Base-by-base conservation (phyloP, 1,284 basidiomycete genomes). In the Crepidotus sp. region DNA sequence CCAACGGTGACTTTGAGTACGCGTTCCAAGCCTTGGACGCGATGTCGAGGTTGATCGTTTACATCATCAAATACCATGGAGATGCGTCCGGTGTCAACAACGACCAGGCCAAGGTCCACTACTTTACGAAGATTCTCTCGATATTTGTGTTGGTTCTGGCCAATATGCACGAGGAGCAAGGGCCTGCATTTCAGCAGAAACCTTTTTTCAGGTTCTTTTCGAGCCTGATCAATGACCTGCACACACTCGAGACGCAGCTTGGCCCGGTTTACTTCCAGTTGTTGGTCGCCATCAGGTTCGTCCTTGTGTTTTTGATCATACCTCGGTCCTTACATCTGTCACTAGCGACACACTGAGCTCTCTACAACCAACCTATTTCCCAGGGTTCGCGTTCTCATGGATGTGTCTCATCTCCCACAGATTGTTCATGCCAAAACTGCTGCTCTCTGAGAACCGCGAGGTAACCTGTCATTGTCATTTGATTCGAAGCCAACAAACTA, bases 201-300 rank as follows among this genome's bases (percentile, higher is more conserved):
- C 95, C 96, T 2, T 98, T 98, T 74, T 95, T 95, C 70, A 80
- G 96, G 46, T 95, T 98, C 70, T 98, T 98, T 70, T 98, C 93
- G 11, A 96, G 90, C 61, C 75, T 98, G 52, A 72, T 98, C 59
- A 93, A 89, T 56, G 96, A 98, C 61, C 66, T 98, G 34, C 82
- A 91, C 54, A 65, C 79, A 13, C 83, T 97, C 54, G 92, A 96
- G 64, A 69, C 74, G 15, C 82, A 81, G 57, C 73, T 98, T 10
- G 90, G 88, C 2, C 69, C 80, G 9, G 90, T 90, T 0, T 98
- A 98, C 61, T 82, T 88, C 68, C 90, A 89, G 54, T 68, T 97
- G 54, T 69, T 99, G 55, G 74, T 93, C 49, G 87, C 91, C 5
- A 83, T 96, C 52, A 84, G 89, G 88, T 88, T 40, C 18, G 68